Evolutionary conservation across 2,329 filamentous ascomycete genomes (phyloP), one percentile per base, ranked within the genome.

Genomic region (Trichoderma harzianum): DNA sequence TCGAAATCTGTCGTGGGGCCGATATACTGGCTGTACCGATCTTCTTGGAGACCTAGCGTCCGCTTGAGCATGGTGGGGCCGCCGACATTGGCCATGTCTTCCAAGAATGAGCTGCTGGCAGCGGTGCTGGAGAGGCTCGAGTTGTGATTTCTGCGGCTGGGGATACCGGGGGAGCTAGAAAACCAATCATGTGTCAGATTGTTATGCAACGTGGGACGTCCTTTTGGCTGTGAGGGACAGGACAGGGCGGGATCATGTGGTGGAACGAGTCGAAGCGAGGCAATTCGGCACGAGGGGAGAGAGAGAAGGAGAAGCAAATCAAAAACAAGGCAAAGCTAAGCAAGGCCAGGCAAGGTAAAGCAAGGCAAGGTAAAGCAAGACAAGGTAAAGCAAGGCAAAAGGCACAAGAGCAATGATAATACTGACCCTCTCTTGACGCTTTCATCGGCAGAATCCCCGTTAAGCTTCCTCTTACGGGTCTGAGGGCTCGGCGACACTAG

Each of bases 1-100:
- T 96, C 93, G 78, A 95, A 93, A 77, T 94, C 92, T 65, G 93
- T 94, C 65, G 92, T 95, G 72, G 92, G 89, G 30, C 93, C 93
- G 76, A 96, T 93, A 78, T 95, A 93, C 81, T 93, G 92, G 82
- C 92, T 94, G 80, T 92, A 94, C 73, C 92, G 90, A 80, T 93
- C 91, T 77, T 89, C 85, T 79, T 95, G 93, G 75, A 96, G 86
- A 72, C 93, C 93, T 72, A 96, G 84, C 18, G 90, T 92, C 78
- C 89, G 87, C 80, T 90, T 91, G 72, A 92, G 84, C 76, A 91
- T 83, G 72, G 88, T 90, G 68, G 89, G 88, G 51, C 89, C 89
- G 73, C 89, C 89, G 76, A 91, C 88, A 79, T 91, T 91, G 79
- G 90, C 89, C 88, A 92, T 90, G 74, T 92, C 90, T 83, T 92